Evolutionary conservation across 208 protist genomes (phyloP).

Genomic region (Entamoeba moshkovskii): DNA sequence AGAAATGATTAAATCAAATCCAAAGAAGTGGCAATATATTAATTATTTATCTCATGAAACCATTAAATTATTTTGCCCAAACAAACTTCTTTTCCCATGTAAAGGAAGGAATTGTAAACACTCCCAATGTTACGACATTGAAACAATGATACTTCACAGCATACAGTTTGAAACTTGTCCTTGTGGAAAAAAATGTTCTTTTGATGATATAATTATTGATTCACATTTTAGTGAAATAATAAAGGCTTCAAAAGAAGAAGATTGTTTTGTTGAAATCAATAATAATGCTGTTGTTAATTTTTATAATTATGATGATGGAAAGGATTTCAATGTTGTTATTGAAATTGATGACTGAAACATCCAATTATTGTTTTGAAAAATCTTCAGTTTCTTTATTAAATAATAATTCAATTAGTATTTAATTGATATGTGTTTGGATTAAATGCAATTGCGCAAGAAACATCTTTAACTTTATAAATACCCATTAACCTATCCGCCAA

Average conservation of each 20-base stretch:
- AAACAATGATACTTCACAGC: not conserved
- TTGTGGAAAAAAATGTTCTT: not conserved
- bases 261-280: too few species aligned
- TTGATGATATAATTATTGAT: not conserved
- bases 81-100: not conserved
- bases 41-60: not conserved
- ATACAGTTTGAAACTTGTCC: not conserved
- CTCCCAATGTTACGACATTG: not conserved
- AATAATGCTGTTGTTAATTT: too few species aligned
- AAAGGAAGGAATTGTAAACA: not conserved
- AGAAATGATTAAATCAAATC: not conserved
- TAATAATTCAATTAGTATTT: not conserved
- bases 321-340: too few species aligned
- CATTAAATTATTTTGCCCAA: not conserved
- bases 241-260: too few species aligned
- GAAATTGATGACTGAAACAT: too few species aligned
- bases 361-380: too few species aligned
- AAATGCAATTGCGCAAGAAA: not conserved
- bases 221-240: not conserved
- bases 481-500: constrained; percentile 87
- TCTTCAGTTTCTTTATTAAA: not conserved
- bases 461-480: not conserved
- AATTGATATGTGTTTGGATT: not conserved
- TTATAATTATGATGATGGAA: too few species aligned
- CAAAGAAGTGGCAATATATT: not conserved